Conservation (phyloP, 192 early-diverging fungal species). For the Coemansia sp. region DNA sequence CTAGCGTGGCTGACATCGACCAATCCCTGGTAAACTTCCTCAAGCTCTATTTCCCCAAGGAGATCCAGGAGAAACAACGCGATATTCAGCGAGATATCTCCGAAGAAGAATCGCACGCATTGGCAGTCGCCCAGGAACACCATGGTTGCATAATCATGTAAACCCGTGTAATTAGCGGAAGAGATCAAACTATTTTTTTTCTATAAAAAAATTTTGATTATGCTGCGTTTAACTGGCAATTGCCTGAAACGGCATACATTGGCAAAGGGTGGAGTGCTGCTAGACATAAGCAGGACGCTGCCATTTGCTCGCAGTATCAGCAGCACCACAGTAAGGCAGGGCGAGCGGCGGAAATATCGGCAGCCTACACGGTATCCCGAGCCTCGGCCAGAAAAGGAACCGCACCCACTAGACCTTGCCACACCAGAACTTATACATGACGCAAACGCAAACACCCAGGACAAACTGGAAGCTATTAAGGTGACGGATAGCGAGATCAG, state of each 20-base stretch:
- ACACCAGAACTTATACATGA: slow-evolving; percentile 16
- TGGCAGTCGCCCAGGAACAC: slow-evolving; percentile 52
- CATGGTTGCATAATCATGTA: slow-evolving; percentile 35
- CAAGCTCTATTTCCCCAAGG: slow-evolving; percentile 74
- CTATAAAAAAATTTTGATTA: slow-evolving; percentile 8
- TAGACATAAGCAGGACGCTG: too few relatives aligned
- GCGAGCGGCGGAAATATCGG: slow-evolving; percentile 22
- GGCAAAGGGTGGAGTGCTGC: too few relatives aligned
- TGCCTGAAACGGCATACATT: background rate
- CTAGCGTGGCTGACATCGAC: slow-evolving; percentile 62
- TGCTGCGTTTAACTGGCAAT: slow-evolving; percentile 25
- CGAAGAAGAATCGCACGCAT: slow-evolving; percentile 59
- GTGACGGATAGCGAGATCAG: slow-evolving; percentile 43
- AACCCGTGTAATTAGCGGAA: background rate
- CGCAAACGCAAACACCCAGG: slow-evolving; percentile 1
- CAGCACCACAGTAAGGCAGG: slow-evolving; percentile 3
- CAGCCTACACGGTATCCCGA: slow-evolving; percentile 39
- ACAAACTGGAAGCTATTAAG: slow-evolving; percentile 22
- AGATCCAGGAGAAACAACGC: slow-evolving; percentile 68
- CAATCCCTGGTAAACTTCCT: slow-evolving; percentile 65
- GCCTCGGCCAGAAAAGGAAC: slow-evolving; percentile 15
- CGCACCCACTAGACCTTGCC: slow-evolving; percentile 25
- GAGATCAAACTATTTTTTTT: slow-evolving; percentile 1
- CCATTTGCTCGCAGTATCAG: background rate
- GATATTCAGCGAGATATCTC: slow-evolving; percentile 65